Evolutionary conservation across 129 eudicot genomes (phyloP).

Genomic region (Centrapalus pauciflorus): DNA sequence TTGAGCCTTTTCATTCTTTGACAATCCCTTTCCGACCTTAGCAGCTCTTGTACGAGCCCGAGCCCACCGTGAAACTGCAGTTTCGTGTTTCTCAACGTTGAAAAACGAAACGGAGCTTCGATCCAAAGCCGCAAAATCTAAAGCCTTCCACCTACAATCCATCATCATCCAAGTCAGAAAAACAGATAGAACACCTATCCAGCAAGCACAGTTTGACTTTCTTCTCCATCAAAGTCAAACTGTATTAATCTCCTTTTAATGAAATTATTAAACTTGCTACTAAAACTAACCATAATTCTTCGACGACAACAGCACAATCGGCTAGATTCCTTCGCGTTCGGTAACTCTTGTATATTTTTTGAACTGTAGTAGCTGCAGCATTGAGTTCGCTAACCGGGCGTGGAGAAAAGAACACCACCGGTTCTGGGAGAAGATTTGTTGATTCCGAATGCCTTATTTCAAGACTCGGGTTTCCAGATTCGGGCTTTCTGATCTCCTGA

Average conservation of each 20-base stretch:
- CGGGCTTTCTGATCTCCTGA: slow-evolving; percentile 35
- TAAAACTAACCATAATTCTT: slow-evolving; percentile 76
- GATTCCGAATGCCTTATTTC: slow-evolving; percentile 30
- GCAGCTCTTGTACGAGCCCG: slow-evolving; percentile 90
- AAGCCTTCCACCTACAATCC: slow-evolving; percentile 93
- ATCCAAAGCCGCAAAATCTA: slow-evolving; percentile 72
- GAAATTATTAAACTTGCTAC: not conserved
- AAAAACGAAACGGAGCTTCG: slow-evolving; percentile 85
- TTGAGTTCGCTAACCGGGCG: slow-evolving; percentile 80
- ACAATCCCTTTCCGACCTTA: slow-evolving; percentile 92
- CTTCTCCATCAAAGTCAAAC: not conserved
- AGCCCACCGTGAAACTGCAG: slow-evolving; percentile 83
- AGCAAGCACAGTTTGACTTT: not conserved
- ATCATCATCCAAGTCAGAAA: slow-evolving; percentile 8
- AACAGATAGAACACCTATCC: not conserved
- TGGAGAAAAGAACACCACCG: slow-evolving; percentile 68
- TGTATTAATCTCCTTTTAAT: not conserved
- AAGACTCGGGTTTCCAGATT: slow-evolving; percentile 8
- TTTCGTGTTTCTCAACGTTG: slow-evolving; percentile 72
- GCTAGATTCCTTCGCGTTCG: slow-evolving; percentile 85
- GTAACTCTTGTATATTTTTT: slow-evolving; percentile 81
- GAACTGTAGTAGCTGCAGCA: slow-evolving; percentile 84
- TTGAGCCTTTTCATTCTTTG: slow-evolving; percentile 82
- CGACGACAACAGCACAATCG: slow-evolving; percentile 92
- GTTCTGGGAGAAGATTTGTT: slow-evolving; percentile 51